phyloP scores from a whole-genome alignment of 768 basidiomycete genomes.

The Calocera viscosa region DNA sequence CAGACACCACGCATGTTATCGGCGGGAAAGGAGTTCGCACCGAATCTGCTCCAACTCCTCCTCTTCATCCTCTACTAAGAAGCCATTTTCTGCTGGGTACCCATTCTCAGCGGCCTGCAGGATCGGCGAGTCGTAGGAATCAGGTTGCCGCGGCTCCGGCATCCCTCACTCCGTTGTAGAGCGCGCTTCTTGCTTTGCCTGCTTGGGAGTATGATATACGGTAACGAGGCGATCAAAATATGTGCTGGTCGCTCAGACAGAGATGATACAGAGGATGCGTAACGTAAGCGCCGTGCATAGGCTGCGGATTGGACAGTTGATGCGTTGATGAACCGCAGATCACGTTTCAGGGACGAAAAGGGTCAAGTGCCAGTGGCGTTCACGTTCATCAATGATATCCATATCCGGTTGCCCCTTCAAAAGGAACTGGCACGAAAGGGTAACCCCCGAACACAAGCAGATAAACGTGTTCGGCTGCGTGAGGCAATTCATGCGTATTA shows the following conservation, averaged over 20 bases:
- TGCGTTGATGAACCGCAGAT: not conserved
- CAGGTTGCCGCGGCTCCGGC: not conserved
- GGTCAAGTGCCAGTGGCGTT: not conserved
- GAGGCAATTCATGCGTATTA: conserved; percentile 3
- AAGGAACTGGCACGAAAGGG: not conserved
- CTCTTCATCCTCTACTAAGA: conserved; percentile 36
- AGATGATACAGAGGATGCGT: not conserved
- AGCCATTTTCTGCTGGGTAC: not conserved
- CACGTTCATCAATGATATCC: too few species aligned
- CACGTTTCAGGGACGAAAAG: conserved; percentile 1
- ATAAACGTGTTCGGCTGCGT: not conserved
- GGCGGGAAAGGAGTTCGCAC: conserved; percentile 27
- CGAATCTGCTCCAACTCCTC: conserved; percentile 48
- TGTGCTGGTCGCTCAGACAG: not conserved
- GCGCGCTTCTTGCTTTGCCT: not conserved
- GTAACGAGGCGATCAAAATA: not conserved
- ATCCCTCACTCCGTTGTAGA: not conserved
- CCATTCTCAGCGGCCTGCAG: not conserved
- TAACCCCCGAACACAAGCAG: not conserved
- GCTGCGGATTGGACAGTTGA: not conserved
- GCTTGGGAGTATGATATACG: not conserved
- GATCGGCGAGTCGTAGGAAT: conserved; percentile 2
- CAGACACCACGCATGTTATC: conserved; percentile 12
- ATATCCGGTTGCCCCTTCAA: too few species aligned
- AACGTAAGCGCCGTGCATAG: not conserved